A percentile compares a stretch with the other conserved stretches of the same genome.
Evolutionary conservation across 2,329 filamentous ascomycete species (phyloP).

Genomic region (Ophiobolus disseminans): DNA sequence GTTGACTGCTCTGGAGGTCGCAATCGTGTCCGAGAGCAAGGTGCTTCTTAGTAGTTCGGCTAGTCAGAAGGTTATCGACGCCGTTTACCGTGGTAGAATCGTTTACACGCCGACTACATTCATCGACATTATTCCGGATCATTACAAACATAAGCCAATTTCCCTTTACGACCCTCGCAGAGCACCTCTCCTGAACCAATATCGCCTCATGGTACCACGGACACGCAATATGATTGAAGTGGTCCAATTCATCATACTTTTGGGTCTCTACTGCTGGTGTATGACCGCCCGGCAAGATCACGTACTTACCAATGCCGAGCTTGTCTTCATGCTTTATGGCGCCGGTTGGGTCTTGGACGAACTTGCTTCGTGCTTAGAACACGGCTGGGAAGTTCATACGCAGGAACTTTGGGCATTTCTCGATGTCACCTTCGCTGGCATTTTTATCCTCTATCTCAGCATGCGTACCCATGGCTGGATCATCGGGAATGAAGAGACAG

Average conservation of each 20-base stretch:
- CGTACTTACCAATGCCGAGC: conserved; percentile 64
- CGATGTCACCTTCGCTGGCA: conserved; percentile 76
- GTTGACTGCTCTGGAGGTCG: conserved; percentile 80
- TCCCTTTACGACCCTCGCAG: conserved; percentile 79
- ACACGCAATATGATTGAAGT: conserved; percentile 79
- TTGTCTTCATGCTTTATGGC: conserved; percentile 74
- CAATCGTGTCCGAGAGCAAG: conserved; percentile 83
- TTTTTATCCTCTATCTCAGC: conserved; percentile 73
- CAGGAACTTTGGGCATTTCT: conserved; percentile 90
- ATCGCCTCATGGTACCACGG: conserved; percentile 80
- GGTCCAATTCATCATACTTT: conserved; percentile 73
- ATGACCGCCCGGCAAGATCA: conserved; percentile 73
- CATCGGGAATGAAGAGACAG: conserved; percentile 56
- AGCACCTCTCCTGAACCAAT: conserved; percentile 81
- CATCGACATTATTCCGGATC: conserved; percentile 83
- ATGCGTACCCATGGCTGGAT: conserved; percentile 71
- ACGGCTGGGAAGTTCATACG: conserved; percentile 81
- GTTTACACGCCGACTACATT: conserved; percentile 84
- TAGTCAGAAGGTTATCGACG: conserved; percentile 81
- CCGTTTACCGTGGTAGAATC: conserved; percentile 80
- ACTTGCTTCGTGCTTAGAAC: conserved; percentile 77
- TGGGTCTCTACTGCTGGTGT: conserved; percentile 72
- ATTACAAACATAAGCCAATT: conserved; percentile 84
- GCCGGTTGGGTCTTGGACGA: conserved; percentile 82
- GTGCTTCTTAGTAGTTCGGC: conserved; percentile 77